Evolutionary conservation across 73 alveolate genomes (phyloP).

Genomic region (Durusdinium trenchii): DNA sequence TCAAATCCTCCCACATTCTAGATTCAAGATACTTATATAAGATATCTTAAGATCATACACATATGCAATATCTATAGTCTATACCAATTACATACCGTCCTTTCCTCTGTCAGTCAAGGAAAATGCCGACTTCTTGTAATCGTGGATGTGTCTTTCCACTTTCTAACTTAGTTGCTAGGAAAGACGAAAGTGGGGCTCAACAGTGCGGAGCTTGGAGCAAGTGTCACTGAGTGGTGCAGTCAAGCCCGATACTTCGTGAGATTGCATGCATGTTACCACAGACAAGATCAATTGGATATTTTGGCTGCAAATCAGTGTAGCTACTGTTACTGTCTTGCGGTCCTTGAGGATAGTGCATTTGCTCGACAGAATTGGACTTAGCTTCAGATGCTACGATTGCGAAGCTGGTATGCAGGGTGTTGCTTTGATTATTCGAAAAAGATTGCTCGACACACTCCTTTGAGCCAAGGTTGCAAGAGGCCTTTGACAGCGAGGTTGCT

Average conservation of each 20-base stretch:
- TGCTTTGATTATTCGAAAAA: no score
- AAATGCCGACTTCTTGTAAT: no score
- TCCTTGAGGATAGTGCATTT: constrained; percentile 33
- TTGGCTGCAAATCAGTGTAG: neutral
- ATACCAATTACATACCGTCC: no score
- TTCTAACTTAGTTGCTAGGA: constrained; percentile 21
- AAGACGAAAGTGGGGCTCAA: constrained; percentile 52
- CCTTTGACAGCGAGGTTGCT: constrained; percentile 52
- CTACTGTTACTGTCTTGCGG: neutral
- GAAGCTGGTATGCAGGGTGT: neutral
- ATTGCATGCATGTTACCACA: no score
- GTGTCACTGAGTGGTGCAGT: no score
- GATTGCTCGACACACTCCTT: no score
- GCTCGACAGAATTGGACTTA: constrained; percentile 11
- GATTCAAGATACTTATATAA: no score
- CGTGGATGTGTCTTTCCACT: no score
- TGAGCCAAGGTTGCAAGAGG: constrained; percentile 45
- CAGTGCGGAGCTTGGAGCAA: neutral
- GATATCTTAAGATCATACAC: no score
- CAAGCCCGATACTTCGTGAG: neutral
- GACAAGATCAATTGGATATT: neutral
- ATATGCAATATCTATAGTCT: no score
- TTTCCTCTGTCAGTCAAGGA: no score
- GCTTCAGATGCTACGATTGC: neutral
- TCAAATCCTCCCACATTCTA: neutral